Base-by-base conservation (phyloP, 2,329 filamentous ascomycete genomes). In the Exophiala phaeomuriformis region DNA sequence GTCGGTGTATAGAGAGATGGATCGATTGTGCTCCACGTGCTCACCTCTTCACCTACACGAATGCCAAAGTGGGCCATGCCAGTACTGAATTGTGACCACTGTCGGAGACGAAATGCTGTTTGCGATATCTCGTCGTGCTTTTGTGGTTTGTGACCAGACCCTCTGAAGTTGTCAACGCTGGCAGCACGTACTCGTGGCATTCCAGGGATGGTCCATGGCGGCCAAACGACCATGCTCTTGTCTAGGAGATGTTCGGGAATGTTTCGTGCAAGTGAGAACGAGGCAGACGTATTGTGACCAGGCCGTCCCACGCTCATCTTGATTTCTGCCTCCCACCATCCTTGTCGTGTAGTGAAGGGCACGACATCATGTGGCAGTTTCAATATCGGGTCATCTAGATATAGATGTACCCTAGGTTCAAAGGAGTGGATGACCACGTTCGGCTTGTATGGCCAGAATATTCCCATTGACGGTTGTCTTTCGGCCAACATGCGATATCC, bases 1-100 rank as follows among this genome's bases (percentile, higher is more conserved):
- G 90, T 95, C 0, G 91, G 89, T 0, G 83, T 93, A 66, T 95
- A 96, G n/a, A 85, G 70, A 2, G 72, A 72, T 2, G 83, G 80
- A 41, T 89, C 82, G 1, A 97, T 73, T 0, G 90, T 94, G 0
- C 86, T 88, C 63, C 82, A 84, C 0, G 79, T 84, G 2, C 75
- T 74, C 12, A 82, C 71, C 41, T 77, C 73, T 60, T 81, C 78
- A 3, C 73, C 75, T 47, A 77, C 71, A 0, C 72, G 68, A 55
- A 75, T 66, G 10, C 67, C 68, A 46, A 65, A 59, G 4, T 58
- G 47, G 8, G 59, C 37, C 54, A 60, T 67, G 2, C 77, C 74
- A 33, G 71, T 50, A 28, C 69, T 55, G 64, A 87, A 84, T 55
- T 89, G 81, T 66, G 89, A 80, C 87, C 87, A 93, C 56, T 83